These are phyloP conservation scores for Penstemon eatonii DNA, from an alignment of 257 asterid genomes.

Conservation along the genomic window DNA sequence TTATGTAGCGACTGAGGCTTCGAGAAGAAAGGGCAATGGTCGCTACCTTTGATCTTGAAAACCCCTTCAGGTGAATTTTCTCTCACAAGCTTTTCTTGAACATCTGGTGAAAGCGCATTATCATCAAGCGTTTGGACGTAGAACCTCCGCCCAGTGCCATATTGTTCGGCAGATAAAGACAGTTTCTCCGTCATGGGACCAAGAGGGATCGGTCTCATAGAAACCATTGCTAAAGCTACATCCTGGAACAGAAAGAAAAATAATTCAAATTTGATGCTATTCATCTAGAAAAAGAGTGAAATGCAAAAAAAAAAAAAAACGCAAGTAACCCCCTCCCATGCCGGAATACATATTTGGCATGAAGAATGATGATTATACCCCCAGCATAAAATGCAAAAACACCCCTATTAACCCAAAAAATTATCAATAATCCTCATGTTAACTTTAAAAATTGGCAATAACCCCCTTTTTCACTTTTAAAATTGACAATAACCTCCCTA, in stretches of 20 bases:
- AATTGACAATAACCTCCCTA: too few relatives aligned
- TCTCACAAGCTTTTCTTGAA: slow-evolving; percentile 89
- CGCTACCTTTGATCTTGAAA: slow-evolving; percentile 90
- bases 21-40: slow-evolving; percentile 97
- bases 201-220: slow-evolving; percentile 69
- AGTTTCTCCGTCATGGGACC: slow-evolving; percentile 72
- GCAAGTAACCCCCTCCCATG: too few relatives aligned
- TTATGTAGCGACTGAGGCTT: slow-evolving; percentile 90
- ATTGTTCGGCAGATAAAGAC: slow-evolving; percentile 42
- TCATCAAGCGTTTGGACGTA: slow-evolving; percentile 83
- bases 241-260: slow-evolving; percentile 39
- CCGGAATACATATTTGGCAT: too few relatives aligned
- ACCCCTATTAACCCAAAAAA: too few relatives aligned
- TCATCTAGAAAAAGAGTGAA: too few relatives aligned
- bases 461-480: too few relatives aligned
- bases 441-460: too few relatives aligned
- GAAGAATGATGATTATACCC: too few relatives aligned
- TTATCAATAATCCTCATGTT: too few relatives aligned
- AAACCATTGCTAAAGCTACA: slow-evolving; percentile 75
- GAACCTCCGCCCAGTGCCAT: slow-evolving; percentile 73
- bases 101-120: slow-evolving; percentile 74
- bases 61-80: slow-evolving; percentile 91
- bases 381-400: too few relatives aligned
- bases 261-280: too few relatives aligned
- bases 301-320: too few relatives aligned